phyloP scores from a whole-genome alignment of 768 basidiomycete species.

The Amyloporia xantha region DNA sequence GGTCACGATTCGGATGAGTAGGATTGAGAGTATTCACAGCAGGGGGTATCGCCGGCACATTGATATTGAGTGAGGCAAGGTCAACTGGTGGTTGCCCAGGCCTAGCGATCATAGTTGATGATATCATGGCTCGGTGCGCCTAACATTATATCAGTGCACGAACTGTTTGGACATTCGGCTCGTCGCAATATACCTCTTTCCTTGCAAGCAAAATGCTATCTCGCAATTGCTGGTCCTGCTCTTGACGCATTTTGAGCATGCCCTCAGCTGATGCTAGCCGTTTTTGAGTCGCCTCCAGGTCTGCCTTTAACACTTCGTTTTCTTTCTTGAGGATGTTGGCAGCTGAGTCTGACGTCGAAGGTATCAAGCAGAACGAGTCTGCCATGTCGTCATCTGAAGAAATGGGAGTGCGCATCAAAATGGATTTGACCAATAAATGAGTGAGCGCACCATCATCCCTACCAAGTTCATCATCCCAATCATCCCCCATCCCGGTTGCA shows the following conservation, averaged over 20 bases:
- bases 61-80: conserved; percentile 51
- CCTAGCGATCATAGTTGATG: conserved; percentile 52
- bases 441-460: conserved; percentile 51
- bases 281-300: conserved; percentile 50
- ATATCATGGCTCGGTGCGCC: conserved; percentile 77
- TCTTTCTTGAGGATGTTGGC: conserved; percentile 52
- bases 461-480: conserved; percentile 56
- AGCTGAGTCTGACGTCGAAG: conserved; percentile 50
- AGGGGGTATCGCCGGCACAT: conserved; percentile 40
- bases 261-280: conserved; percentile 57
- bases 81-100: conserved; percentile 35
- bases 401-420: too few species aligned
- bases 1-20: conserved; percentile 42
- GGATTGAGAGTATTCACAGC: conserved; percentile 44
- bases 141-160: conserved; percentile 21
- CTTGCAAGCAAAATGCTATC: conserved; percentile 73
- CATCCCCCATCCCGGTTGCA: conserved; percentile 28
- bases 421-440: too few species aligned
- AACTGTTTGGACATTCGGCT: conserved; percentile 5
- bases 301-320: conserved; percentile 55
- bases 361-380: conserved; percentile 74
- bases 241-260: conserved; percentile 60
- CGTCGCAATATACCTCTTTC: conserved; percentile 47
- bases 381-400: conserved; percentile 65
- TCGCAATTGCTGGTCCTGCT: conserved; percentile 72